phyloP scores from a whole-genome alignment of 345 rosid species.

The Limnanthes douglasii region DNA sequence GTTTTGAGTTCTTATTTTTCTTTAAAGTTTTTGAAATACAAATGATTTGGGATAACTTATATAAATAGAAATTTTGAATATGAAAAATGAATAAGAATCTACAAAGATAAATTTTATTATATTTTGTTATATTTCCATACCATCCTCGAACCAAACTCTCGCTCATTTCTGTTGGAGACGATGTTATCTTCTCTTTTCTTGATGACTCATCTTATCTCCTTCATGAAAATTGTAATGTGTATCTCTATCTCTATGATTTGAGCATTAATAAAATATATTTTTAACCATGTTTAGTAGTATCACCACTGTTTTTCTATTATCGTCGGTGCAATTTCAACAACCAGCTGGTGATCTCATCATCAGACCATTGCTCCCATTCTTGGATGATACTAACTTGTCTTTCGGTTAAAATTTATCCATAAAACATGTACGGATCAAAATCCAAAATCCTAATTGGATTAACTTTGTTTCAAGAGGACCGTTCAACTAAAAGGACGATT shows the following conservation, averaged over 20 bases:
- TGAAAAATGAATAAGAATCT: too few species aligned
- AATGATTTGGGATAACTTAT: too few species aligned
- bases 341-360: constrained; percentile 41
- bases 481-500: constrained; percentile 65
- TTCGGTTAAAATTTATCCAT: constrained; percentile 74
- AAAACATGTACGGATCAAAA: constrained; percentile 55
- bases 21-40: too few species aligned
- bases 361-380: constrained; percentile 53
- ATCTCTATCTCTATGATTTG: constrained; percentile 37
- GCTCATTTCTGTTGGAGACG: constrained; percentile 71
- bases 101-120: too few species aligned
- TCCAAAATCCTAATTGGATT: constrained; percentile 66
- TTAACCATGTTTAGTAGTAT: constrained; percentile 55
- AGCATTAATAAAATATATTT: constrained; percentile 45
- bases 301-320: constrained; percentile 67
- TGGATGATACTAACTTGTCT: constrained; percentile 54
- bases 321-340: constrained; percentile 53
- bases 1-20: too few species aligned
- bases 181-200: constrained; percentile 25
- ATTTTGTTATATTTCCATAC: constrained; percentile 71
- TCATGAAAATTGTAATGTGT: constrained; percentile 52
- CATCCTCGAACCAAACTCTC: constrained; percentile 68
- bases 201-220: constrained; percentile 32
- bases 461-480: constrained; percentile 70
- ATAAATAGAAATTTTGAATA: too few species aligned